These are phyloP conservation scores for Blastobotrys indianensis DNA, from an alignment of 1,139 yeast genomes.

Conservation along the genomic window DNA sequence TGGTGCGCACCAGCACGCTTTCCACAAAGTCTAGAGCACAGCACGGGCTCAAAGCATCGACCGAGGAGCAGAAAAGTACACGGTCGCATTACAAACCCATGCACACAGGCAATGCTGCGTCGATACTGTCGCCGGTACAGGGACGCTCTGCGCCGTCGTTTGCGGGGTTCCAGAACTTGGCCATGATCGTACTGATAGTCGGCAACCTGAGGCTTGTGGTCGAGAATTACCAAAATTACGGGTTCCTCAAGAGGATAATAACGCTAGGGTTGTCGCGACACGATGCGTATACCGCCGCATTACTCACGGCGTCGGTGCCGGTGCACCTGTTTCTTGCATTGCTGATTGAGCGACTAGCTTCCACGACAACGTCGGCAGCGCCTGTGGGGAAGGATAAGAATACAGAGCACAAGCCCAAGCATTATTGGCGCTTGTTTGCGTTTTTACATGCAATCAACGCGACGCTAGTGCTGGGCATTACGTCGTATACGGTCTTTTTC, in stretches of 20 bases:
- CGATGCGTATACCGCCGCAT: slow-evolving; percentile 27
- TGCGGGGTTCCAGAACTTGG: slow-evolving; percentile 38
- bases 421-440: slow-evolving; percentile 33
- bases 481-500: slow-evolving; percentile 33
- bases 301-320: slow-evolving; percentile 32
- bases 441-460: slow-evolving; percentile 34
- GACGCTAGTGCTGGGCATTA: slow-evolving; percentile 28
- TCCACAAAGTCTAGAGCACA: slow-evolving; percentile 1
- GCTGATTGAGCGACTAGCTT: slow-evolving; percentile 31
- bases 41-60: no score
- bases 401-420: slow-evolving; percentile 17
- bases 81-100: slow-evolving; percentile 22
- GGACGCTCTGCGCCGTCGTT: slow-evolving; percentile 20
- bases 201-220: slow-evolving; percentile 38
- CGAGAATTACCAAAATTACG: slow-evolving; percentile 36
- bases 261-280: slow-evolving; percentile 31
- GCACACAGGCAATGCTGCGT: slow-evolving; percentile 18
- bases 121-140: slow-evolving; percentile 21
- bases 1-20: neutral
- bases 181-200: slow-evolving; percentile 35
- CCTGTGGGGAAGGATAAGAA: slow-evolving; percentile 5
- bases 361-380: slow-evolving; percentile 5
- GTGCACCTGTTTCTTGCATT: slow-evolving; percentile 36
- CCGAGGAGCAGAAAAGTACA: no score
- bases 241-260: slow-evolving; percentile 31